phyloP scores from a whole-genome alignment of 306 rosid species.

The Vigna reflexopilosa region DNA sequence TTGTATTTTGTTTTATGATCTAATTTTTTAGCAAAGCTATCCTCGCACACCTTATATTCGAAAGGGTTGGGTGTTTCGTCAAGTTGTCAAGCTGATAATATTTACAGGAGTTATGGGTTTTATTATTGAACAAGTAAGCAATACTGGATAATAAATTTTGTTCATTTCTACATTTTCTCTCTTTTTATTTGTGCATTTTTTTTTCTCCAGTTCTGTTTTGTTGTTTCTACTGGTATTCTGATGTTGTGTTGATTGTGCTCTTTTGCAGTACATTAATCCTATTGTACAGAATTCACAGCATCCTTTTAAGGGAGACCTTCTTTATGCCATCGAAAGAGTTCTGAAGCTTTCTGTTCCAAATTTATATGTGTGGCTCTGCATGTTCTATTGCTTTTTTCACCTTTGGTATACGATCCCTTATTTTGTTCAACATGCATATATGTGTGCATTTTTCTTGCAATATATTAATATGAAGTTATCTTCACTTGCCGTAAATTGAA shows the following conservation, averaged over 20 bases:
- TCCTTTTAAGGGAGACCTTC: constrained; percentile 87
- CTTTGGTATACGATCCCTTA: constrained; percentile 65
- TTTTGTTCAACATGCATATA: constrained; percentile 23
- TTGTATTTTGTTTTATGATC: constrained; percentile 34
- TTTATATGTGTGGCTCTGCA: constrained; percentile 99
- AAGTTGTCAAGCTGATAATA: constrained; percentile 81
- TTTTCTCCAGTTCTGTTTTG: constrained; percentile 35
- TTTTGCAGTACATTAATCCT: constrained; percentile 94
- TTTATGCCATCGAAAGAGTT: constrained; percentile 89
- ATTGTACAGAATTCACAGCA: constrained; percentile 93
- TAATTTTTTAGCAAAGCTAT: constrained; percentile 73
- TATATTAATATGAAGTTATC: constrained; percentile 23
- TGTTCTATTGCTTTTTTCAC: constrained; percentile 98
- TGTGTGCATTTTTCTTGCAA: constrained; percentile 3
- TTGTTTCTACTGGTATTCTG: constrained; percentile 36
- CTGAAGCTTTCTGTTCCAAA: constrained; percentile 98
- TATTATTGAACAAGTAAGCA: constrained; percentile 89
- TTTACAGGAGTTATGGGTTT: constrained; percentile 98
- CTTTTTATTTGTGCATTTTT: background rate
- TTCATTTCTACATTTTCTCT: constrained; percentile 33
- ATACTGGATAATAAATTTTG: constrained; percentile 32
- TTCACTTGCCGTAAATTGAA: constrained; percentile 32
- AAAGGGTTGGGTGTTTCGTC: constrained; percentile 93
- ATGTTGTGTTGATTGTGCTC: constrained; percentile 41
- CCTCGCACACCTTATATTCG: constrained; percentile 81